Evolutionary conservation across 2,329 filamentous ascomycete genomes (phyloP).

Genomic region (Cercospora berteroae): DNA sequence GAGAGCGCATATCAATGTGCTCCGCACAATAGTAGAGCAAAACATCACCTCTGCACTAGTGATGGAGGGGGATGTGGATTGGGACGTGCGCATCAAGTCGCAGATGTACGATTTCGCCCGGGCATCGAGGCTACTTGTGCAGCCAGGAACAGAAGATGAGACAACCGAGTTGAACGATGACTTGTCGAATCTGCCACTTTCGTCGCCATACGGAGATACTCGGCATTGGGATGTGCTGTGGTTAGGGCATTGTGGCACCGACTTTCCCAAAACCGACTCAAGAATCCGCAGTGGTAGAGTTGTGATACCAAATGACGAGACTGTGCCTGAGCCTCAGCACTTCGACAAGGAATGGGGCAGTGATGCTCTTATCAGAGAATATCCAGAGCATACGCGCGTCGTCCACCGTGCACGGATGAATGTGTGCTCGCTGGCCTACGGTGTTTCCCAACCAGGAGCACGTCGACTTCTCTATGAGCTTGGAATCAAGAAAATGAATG

Average conservation of each 20-base stretch:
- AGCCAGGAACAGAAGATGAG: conserved; percentile 21
- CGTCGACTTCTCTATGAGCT: conserved; percentile 46
- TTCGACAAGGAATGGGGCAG: conserved; percentile 28
- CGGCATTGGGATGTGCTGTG: conserved; percentile 39
- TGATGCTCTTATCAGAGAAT: conserved; percentile 19
- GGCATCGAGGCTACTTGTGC: conserved; percentile 42
- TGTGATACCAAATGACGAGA: conserved; percentile 24
- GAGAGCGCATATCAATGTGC: conserved; percentile 33
- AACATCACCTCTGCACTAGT: conserved; percentile 43
- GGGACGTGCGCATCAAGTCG: conserved; percentile 46
- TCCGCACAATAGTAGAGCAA: conserved; percentile 37
- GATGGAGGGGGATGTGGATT: conserved; percentile 48
- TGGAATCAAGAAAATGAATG: conserved; percentile 43
- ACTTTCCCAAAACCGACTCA: conserved; percentile 8
- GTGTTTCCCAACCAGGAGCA: conserved; percentile 47
- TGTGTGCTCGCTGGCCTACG: conserved; percentile 48
- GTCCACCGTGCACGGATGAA: conserved; percentile 45
- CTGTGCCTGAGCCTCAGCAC: conserved; percentile 25
- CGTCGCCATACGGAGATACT: conserved; percentile 41
- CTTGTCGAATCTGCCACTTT: conserved; percentile 24
- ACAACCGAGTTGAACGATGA: conserved; percentile 20
- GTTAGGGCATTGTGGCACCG: conserved; percentile 36
- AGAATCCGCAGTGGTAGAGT: conserved; percentile 21
- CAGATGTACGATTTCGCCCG: conserved; percentile 40
- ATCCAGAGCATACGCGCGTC: conserved; percentile 44